Conservation (phyloP, 441 rosid genomes). For the Lepidium campestre region DNA sequence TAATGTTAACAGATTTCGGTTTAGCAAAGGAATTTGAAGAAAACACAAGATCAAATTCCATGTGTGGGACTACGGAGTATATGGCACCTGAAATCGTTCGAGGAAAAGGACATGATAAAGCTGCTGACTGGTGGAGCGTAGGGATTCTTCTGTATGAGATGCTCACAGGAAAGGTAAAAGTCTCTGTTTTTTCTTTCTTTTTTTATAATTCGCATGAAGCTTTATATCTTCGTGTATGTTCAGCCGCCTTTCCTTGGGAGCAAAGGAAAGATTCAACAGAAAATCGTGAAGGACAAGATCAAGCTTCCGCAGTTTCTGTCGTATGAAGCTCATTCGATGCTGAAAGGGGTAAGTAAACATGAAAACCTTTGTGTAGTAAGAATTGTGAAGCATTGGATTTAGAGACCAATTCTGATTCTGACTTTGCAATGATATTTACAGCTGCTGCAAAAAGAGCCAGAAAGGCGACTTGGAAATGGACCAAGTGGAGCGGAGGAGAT, state of each 20-base stretch:
- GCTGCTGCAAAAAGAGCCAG: slow-evolving; percentile 81
- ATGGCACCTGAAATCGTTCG: slow-evolving; percentile 90
- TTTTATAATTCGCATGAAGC: neutral
- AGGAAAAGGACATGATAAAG: slow-evolving; percentile 91
- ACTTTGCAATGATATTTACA: slow-evolving; percentile 26
- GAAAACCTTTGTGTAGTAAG: neutral
- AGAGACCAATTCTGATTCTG: neutral
- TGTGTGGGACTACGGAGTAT: slow-evolving; percentile 92
- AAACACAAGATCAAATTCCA: slow-evolving; percentile 79
- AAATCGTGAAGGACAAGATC: slow-evolving; percentile 59
- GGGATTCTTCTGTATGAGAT: slow-evolving; percentile 86
- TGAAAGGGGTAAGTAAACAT: slow-evolving; percentile 52
- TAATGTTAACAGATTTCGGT: slow-evolving; percentile 90
- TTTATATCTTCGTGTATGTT: neutral
- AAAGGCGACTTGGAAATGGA: slow-evolving; percentile 74
- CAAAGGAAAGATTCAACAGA: slow-evolving; percentile 49
- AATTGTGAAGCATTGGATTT: neutral
- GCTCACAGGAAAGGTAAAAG: slow-evolving; percentile 80
- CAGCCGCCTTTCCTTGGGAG: slow-evolving; percentile 63
- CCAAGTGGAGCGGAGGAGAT: slow-evolving; percentile 63
- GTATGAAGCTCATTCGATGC: slow-evolving; percentile 50
- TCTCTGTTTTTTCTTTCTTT: neutral
- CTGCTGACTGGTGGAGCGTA: slow-evolving; percentile 99
- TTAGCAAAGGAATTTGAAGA: slow-evolving; percentile 84
- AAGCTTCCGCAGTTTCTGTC: slow-evolving; percentile 54